Conservation (phyloP, 164 flowering plant genomes). For the Akebia trifoliata region DNA sequence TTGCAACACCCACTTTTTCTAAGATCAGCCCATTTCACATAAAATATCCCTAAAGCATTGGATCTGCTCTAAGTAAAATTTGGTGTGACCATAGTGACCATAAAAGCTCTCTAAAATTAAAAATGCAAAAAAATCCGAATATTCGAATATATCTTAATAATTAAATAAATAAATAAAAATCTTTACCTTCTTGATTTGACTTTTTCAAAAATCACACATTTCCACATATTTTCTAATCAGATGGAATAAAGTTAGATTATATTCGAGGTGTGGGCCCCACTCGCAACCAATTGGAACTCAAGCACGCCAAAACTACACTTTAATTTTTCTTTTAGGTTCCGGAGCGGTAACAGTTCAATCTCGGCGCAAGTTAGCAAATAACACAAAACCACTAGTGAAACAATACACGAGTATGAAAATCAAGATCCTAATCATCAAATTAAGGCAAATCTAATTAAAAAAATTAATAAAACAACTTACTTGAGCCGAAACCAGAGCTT, state of each 20-base stretch:
- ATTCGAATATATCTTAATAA: slow-evolving; percentile 4
- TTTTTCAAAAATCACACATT: background rate
- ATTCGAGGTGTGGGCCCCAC: background rate
- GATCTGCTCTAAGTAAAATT: background rate
- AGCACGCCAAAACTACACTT: background rate
- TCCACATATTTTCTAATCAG: background rate
- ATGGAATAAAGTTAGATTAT: background rate
- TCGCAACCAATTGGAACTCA: slow-evolving; percentile 12
- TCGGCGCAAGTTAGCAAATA: slow-evolving; percentile 11
- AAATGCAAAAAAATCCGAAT: background rate
- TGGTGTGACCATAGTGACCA: background rate
- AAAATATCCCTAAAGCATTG: background rate
- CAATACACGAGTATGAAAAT: background rate
- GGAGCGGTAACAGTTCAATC: background rate
- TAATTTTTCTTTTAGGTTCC: slow-evolving; percentile 10
- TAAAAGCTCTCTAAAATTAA: background rate
- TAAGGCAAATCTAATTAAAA: background rate
- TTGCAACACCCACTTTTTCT: too few relatives aligned
- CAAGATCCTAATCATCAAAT: background rate
- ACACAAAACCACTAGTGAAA: background rate
- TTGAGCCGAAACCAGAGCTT: slow-evolving; percentile 17
- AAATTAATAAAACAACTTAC: slow-evolving; percentile 9
- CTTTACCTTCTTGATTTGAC: background rate
- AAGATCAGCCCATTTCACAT: too few relatives aligned
- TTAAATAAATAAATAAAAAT: background rate